A percentile compares a stretch with the other conserved stretches of the same genome.
These are phyloP conservation scores for Monilinia fructicola DNA, from an alignment of 2,329 filamentous ascomycete species.

Conservation along the genomic window DNA sequence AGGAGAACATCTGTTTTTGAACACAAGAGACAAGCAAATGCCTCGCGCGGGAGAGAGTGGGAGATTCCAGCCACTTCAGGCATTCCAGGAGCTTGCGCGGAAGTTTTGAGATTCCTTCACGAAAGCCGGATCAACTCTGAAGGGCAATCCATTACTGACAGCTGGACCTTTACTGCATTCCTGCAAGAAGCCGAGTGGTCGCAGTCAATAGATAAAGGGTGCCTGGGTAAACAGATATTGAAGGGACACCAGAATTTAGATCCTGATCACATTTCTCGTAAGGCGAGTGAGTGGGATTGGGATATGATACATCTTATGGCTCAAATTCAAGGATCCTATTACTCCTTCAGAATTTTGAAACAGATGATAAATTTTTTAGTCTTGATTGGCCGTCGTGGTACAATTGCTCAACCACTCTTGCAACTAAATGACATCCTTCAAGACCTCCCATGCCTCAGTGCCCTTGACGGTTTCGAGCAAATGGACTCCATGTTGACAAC, in stretches of 20 bases:
- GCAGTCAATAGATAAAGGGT: slow-evolving; percentile 30
- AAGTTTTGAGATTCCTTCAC: slow-evolving; percentile 27
- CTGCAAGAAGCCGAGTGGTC: slow-evolving; percentile 39
- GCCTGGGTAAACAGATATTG: slow-evolving; percentile 23
- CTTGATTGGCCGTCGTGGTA: background rate
- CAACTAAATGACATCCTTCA: slow-evolving; percentile 29
- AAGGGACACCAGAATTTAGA: background rate
- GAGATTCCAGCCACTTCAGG: slow-evolving; percentile 32
- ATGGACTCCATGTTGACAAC: slow-evolving; percentile 2
- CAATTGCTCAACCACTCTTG: slow-evolving; percentile 23
- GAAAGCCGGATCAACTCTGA: slow-evolving; percentile 27
- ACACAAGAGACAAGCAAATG: slow-evolving; percentile 36
- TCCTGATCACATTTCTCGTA: background rate
- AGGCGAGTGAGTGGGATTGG: slow-evolving; percentile 34
- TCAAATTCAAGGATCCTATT: slow-evolving; percentile 39
- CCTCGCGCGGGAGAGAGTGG: slow-evolving; percentile 35
- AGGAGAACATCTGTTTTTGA: slow-evolving; percentile 34
- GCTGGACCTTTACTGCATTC: slow-evolving; percentile 37
- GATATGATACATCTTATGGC: slow-evolving; percentile 39
- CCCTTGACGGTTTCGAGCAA: background rate
- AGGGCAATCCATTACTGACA: slow-evolving; percentile 23
- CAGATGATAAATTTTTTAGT: slow-evolving; percentile 36
- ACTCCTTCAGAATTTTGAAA: slow-evolving; percentile 40
- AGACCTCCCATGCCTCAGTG: slow-evolving; percentile 28
- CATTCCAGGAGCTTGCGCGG: slow-evolving; percentile 33